Evolutionary conservation across 2,329 filamentous ascomycete species (phyloP).

Genomic region (Aspergillus pseudotamarii): DNA sequence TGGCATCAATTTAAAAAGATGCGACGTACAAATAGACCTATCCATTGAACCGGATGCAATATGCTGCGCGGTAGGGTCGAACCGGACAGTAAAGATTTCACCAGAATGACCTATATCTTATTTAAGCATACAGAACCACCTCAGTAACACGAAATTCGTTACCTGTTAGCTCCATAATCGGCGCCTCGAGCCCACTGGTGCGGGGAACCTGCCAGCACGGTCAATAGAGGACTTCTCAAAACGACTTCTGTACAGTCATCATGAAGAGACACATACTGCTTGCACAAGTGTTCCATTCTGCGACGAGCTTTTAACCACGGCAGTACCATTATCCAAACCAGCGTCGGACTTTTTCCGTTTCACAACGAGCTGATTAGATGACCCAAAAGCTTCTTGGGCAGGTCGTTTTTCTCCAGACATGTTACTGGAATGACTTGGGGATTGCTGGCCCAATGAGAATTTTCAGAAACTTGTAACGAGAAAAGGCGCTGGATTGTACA

Average conservation of each 20-base stretch:
- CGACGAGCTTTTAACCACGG: constrained; percentile 58
- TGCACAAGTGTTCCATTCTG: constrained; percentile 67
- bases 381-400: constrained; percentile 79
- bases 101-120: constrained; percentile 61
- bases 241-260: not conserved
- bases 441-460: constrained; percentile 1
- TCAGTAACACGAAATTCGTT: constrained; percentile 24
- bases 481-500: not conserved
- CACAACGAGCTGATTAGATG: constrained; percentile 73
- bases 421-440: constrained; percentile 19
- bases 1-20: not conserved
- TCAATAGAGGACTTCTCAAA: not conserved
- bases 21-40: constrained; percentile 73
- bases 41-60: constrained; percentile 98
- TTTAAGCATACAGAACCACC: constrained; percentile 5
- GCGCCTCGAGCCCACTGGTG: constrained; percentile 81
- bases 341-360: constrained; percentile 81
- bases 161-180: constrained; percentile 90
- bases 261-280: constrained; percentile 55
- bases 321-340: constrained; percentile 57
- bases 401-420: constrained; percentile 95
- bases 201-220: constrained; percentile 67
- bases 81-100: constrained; percentile 88
- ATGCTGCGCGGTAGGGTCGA: constrained; percentile 82
- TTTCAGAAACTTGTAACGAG: constrained; percentile 5